Base-by-base conservation (phyloP, 768 basidiomycete species). In the Gymnopilus junonius region DNA sequence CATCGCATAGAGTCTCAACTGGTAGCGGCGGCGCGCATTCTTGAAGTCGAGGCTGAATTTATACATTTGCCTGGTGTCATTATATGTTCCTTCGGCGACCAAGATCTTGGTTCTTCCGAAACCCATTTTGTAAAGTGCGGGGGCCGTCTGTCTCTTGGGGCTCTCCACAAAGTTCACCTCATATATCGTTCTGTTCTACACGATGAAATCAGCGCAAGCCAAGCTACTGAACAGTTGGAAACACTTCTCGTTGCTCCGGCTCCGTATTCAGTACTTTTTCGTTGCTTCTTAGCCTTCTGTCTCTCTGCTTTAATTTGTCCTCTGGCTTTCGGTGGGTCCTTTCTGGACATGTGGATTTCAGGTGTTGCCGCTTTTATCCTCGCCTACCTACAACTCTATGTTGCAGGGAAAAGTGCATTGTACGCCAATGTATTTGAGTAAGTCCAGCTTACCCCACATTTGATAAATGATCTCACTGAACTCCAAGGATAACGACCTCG, bases 1-100 rank as follows among this genome's bases (percentile, higher is more conserved):
- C 96, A 98, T 77, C 88, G 96, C 32, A 92, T 98, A 63, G 95
- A 97, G 76, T 90, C 94, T 2, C 95, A 97, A 73, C 87, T 98
- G 39, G 82, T 91, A 32, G 91, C 95, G 10, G 93, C 93, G 8
- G 93, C 95, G 0, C 85, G 89, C 15, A 94, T 95, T 56, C 87
- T 98, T 17, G 94, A 95, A 69, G 87, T 97, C 58, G 89, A 94
- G 73, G 93, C 94, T 46, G 93, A 96, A 73, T 96, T 95, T 72
- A 91, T 97, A 40, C 91, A 95, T 75, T 79, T 93, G 14, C 93
- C 92, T 23, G 85, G 83, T 17, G 84, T 93, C 65, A 90, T 93
- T 67, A 92, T 97, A 58, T 91, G 90, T 66, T 94, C 92, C 40
- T 97, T 97, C 71, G 92, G 92, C 15, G 94, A 97, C 72, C 87